Evolutionary conservation across 2,329 filamentous ascomycete species (phyloP).

Genomic region (Arthrobotrys sinensis): DNA sequence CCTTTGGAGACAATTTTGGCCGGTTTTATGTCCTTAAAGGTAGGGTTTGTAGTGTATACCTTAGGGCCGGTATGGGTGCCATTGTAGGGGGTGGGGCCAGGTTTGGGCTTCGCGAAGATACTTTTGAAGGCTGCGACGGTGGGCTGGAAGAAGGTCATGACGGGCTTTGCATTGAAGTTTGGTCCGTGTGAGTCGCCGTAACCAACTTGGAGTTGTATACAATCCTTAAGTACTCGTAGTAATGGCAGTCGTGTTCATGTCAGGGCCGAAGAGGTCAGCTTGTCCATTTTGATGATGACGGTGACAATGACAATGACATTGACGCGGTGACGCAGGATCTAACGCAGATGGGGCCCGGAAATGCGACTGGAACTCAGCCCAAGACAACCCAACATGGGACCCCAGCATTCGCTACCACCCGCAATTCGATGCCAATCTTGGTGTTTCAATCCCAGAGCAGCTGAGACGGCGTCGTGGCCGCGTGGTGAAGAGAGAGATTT

Average conservation of each 20-base stretch:
- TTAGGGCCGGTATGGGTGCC: not conserved
- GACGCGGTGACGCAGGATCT: constrained; percentile 7
- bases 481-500: not conserved
- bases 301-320: not conserved
- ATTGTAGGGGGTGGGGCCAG: not conserved
- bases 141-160: not conserved
- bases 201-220: not conserved
- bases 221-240: not conserved
- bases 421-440: not conserved
- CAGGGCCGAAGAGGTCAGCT: not conserved
- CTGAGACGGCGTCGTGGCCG: no score
- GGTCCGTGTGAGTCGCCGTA: no score
- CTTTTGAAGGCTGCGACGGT: not conserved
- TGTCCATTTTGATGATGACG: not conserved
- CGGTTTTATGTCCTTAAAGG: not conserved
- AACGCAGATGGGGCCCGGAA: no score
- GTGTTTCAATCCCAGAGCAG: not conserved
- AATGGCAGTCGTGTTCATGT: not conserved
- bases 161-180: no score
- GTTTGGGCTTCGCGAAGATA: constrained; percentile 3
- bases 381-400: not conserved
- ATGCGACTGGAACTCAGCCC: constrained; percentile 1
- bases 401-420: constrained; percentile 1
- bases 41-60: not conserved
- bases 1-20: not conserved